phyloP scores from a whole-genome alignment of 345 rosid species.

The Atalantia buxifolia region DNA sequence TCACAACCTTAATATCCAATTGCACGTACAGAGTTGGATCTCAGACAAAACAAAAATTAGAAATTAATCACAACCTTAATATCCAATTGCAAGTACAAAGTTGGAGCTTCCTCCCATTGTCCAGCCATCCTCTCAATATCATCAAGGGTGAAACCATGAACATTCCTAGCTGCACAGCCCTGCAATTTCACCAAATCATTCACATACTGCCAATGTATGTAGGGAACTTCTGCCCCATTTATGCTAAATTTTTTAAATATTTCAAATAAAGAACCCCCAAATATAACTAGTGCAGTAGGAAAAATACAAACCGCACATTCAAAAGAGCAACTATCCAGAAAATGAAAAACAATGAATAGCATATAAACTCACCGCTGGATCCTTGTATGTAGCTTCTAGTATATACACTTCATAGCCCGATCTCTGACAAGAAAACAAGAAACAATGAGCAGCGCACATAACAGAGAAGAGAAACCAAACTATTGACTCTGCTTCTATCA shows the following conservation, averaged over 20 bases:
- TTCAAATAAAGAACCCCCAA: background rate
- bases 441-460: constrained; percentile 24
- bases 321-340: background rate
- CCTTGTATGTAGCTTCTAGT: constrained; percentile 82
- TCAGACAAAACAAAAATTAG: background rate
- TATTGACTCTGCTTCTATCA: background rate
- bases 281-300: background rate
- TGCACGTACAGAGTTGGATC: constrained; percentile 72
- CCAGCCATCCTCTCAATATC: constrained; percentile 77
- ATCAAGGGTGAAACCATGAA: constrained; percentile 78
- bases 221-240: constrained; percentile 11
- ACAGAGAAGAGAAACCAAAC: background rate
- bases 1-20: constrained; percentile 70
- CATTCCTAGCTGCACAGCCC: constrained; percentile 98
- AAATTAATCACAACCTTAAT: constrained; percentile 6
- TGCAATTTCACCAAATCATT: constrained; percentile 33
- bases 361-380: constrained; percentile 68
- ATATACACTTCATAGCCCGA: constrained; percentile 92
- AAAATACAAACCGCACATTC: background rate
- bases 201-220: background rate
- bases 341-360: background rate
- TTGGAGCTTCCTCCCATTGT: constrained; percentile 88
- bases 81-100: constrained; percentile 68
- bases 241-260: background rate
- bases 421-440: constrained; percentile 53